phyloP scores from a whole-genome alignment of 305 asterid species.

The Striga hermonthica region DNA sequence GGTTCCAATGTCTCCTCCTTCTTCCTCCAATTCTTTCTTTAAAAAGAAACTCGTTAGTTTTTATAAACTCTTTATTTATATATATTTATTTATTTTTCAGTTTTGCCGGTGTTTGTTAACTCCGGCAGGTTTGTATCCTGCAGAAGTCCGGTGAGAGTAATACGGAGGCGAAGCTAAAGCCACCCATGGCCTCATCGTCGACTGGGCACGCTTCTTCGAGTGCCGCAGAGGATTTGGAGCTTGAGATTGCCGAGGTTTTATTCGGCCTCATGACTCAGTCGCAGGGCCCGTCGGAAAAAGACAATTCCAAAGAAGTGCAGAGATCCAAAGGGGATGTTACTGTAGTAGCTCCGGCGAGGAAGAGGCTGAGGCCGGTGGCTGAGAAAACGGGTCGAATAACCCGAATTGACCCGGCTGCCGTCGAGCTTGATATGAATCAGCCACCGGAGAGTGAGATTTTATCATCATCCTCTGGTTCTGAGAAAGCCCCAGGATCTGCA shows the following conservation, averaged over 20 bases:
- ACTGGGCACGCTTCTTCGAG: conserved; percentile 30
- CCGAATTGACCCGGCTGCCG: conserved; percentile 43
- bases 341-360: conserved; percentile 45
- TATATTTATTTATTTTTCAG: neutral
- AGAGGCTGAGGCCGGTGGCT: conserved; percentile 55
- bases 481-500: conserved; percentile 42
- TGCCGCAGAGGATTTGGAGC: conserved; percentile 47
- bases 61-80: neutral
- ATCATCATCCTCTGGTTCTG: conserved; percentile 49
- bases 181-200: conserved; percentile 41
- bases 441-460: conserved; percentile 40
- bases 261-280: conserved; percentile 67
- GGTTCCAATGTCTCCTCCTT: conserved; percentile 54
- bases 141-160: conserved; percentile 51
- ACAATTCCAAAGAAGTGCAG: conserved; percentile 49
- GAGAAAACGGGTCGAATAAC: conserved; percentile 41
- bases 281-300: conserved; percentile 57
- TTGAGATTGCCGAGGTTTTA: conserved; percentile 53
- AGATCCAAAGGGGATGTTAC: conserved; percentile 43
- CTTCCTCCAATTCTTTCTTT: conserved; percentile 55
- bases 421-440: conserved; percentile 49
- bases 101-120: neutral
- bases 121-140: neutral
- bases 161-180: conserved; percentile 53
- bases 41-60: conserved; percentile 63